Base-by-base conservation (phyloP, 257 asterid genomes). In the Gardenia jasminoides region DNA sequence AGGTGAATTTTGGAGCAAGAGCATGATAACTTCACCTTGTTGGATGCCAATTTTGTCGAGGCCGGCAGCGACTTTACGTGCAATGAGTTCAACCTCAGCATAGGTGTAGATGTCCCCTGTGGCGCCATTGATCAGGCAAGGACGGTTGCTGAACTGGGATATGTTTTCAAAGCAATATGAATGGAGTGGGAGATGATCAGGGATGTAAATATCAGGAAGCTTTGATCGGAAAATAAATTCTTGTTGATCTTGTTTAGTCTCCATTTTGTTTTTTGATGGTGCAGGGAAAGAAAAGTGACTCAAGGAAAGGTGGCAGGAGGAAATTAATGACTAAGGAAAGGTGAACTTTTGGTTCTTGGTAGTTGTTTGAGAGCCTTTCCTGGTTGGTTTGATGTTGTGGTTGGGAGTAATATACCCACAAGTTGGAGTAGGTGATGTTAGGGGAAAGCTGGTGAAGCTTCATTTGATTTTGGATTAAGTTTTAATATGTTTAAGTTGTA, bases 181-280 rank as follows among this genome's bases (percentile, higher is more conserved):
- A 67, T 83, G 87, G 0, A 86, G 81, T 15, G 89, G 87, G 43
- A 83, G 80, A 73, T 83, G 89, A 44, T 59, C 72, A 16, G 89
- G 89, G 70, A 86, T 81, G 85, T 83, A 75, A 36, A 86, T 78
- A 79, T 81, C 83, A 6, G 85, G 87, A n/a, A 86, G 87, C 41
- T 86, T 86, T 75, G 89, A 86, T 75, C 85, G 72, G 84, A 80
- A 86, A 72, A 81, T 81, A 72, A 47, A 70, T 43, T 83, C 77
- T 43, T 83, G 52, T 43, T 67, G 73, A 67, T 50, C 61, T 43
- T 73, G 67, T 54, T 19, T 50, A 26, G 79, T 26, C 22, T 70
- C 77, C 84, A 81, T 81, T 70, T 61, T 26, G 41, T 2, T 13
- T 50, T 61, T 62, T 10, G 20, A 2, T 11, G 33, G 33, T 13